phyloP scores from a whole-genome alignment of 2,329 filamentous ascomycete genomes.

The Fusarium sp. region DNA sequence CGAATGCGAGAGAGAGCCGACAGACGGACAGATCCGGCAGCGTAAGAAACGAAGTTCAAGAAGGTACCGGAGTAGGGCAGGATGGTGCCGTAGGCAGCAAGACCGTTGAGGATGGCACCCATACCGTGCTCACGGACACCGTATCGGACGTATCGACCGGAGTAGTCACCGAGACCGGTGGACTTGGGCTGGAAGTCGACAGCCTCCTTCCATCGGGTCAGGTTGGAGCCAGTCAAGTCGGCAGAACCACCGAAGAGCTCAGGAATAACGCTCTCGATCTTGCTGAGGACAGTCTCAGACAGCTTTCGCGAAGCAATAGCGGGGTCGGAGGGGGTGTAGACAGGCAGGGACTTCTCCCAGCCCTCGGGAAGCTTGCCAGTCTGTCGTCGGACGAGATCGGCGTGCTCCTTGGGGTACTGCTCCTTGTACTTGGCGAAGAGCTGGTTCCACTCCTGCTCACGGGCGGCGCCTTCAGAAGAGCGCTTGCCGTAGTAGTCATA shows the following conservation, averaged over 20 bases:
- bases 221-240: slow-evolving; percentile 98
- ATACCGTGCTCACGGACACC: slow-evolving; percentile 94
- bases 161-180: slow-evolving; percentile 88
- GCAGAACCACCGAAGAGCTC: slow-evolving; percentile 97
- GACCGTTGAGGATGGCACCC: slow-evolving; percentile 95
- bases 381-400: slow-evolving; percentile 86
- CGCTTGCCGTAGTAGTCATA: slow-evolving; percentile 93
- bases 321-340: slow-evolving; percentile 87
- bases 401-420: slow-evolving; percentile 83
- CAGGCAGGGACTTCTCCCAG: slow-evolving; percentile 94
- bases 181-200: slow-evolving; percentile 96
- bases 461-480: slow-evolving; percentile 86
- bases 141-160: slow-evolving; percentile 92
- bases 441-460: slow-evolving; percentile 95
- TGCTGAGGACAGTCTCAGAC: slow-evolving; percentile 92
- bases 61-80: slow-evolving; percentile 97
- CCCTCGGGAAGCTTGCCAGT: slow-evolving; percentile 90
- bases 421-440: slow-evolving; percentile 88
- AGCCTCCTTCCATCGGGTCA: slow-evolving; percentile 97
- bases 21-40: slow-evolving; percentile 93
- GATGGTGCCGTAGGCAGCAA: slow-evolving; percentile 94
- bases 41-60: slow-evolving; percentile 99
- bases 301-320: slow-evolving; percentile 96
- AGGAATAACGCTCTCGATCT: slow-evolving; percentile 85
- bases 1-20: slow-evolving; percentile 93